These are phyloP conservation scores for Pythium phragmitis DNA, from an alignment of 352 stramenopile species.

Conservation along the genomic window DNA sequence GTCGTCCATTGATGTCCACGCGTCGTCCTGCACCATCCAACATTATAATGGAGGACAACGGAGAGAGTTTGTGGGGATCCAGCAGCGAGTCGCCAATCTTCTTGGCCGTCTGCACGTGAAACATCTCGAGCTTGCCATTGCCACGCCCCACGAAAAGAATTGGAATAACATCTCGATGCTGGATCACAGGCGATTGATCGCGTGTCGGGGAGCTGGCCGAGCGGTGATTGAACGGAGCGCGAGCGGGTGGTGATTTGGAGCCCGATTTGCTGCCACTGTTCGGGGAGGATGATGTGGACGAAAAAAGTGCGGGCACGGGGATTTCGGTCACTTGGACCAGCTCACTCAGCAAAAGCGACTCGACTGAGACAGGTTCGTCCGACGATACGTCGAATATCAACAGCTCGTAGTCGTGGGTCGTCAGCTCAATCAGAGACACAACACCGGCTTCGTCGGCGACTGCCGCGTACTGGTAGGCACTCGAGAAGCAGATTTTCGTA, in stretches of 20 bases:
- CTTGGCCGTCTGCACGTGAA: conserved; percentile 58
- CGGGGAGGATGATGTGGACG: conserved; percentile 1
- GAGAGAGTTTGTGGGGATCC: conserved; percentile 37
- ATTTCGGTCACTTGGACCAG: conserved; percentile 65
- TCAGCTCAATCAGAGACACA: conserved; percentile 55
- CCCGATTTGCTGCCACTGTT: conserved; percentile 7
- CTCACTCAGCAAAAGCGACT: conserved; percentile 65
- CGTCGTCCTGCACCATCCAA: conserved; percentile 45
- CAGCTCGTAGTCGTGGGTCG: conserved; percentile 52
- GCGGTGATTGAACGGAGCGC: conserved; percentile 14
- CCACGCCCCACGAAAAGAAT: conserved; percentile 71
- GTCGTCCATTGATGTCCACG: conserved; percentile 40
- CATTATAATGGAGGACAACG: conserved; percentile 67
- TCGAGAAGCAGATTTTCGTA: conserved; percentile 44
- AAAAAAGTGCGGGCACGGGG: conserved; percentile 21
- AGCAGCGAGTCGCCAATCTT: conserved; percentile 69
- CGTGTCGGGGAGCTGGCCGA: conserved; percentile 11
- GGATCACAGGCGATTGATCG: conserved; percentile 26
- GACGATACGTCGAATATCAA: conserved; percentile 53
- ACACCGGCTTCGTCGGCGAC: conserved; percentile 57
- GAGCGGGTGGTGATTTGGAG: conserved; percentile 7
- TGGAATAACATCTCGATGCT: conserved; percentile 54
- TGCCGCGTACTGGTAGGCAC: conserved; percentile 47
- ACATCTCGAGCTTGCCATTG: conserved; percentile 72
- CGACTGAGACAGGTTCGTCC: conserved; percentile 53